These are phyloP conservation scores for Rhinocladiella similis DNA, from an alignment of 2,329 filamentous ascomycete species.

Conservation along the genomic window DNA sequence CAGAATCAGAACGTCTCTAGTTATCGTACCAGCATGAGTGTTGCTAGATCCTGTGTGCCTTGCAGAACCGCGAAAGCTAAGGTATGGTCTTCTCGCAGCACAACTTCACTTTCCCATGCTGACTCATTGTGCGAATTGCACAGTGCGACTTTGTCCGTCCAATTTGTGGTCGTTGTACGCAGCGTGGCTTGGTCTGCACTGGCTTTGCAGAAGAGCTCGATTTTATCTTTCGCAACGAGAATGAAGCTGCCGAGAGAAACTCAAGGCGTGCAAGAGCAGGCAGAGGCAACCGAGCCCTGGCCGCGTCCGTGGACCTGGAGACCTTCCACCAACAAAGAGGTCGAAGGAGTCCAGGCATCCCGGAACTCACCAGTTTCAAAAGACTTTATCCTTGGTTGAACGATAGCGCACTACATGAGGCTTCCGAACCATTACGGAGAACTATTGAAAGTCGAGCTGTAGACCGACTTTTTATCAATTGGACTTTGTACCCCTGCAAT, in stretches of 20 bases:
- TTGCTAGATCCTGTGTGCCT: slow-evolving; percentile 9
- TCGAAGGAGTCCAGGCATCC: no score
- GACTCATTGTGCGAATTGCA: neutral
- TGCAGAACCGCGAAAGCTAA: slow-evolving; percentile 15
- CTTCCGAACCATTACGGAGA: neutral
- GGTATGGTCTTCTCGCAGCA: slow-evolving; percentile 1
- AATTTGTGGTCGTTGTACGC: slow-evolving; percentile 8
- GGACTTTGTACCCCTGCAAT: slow-evolving; percentile 15
- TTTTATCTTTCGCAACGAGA: slow-evolving; percentile 15
- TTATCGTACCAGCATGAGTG: slow-evolving; percentile 5
- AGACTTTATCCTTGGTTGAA: slow-evolving; percentile 7
- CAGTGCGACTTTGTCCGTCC: slow-evolving; percentile 13
- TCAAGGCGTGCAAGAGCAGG: slow-evolving; percentile 9
- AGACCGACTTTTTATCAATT: slow-evolving; percentile 11
- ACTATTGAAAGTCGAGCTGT: slow-evolving; percentile 12
- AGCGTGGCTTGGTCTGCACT: slow-evolving; percentile 6
- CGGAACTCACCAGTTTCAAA: neutral
- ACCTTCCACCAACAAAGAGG: neutral
- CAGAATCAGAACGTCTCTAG: no score
- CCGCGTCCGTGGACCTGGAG: neutral
- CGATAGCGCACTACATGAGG: neutral
- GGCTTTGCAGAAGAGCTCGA: slow-evolving; percentile 4
- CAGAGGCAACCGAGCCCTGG: neutral
- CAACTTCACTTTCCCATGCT: neutral
- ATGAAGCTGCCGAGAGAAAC: slow-evolving; percentile 12